phyloP scores from a whole-genome alignment of 2,329 filamentous ascomycete species.

The Metarhizium sp. region DNA sequence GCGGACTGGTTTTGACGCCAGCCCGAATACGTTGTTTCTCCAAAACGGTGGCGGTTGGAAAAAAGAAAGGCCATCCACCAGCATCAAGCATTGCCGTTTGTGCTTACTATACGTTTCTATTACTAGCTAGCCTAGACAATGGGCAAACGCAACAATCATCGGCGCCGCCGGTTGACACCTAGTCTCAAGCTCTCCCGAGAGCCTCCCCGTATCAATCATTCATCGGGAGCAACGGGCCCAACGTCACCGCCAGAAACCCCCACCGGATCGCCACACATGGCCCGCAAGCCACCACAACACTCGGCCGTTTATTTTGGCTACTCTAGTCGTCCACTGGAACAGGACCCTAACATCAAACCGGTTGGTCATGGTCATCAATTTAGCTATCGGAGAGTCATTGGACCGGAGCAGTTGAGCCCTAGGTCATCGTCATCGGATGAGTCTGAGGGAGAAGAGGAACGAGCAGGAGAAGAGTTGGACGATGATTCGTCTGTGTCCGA shows the following conservation, averaged over 20 bases:
- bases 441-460: slow-evolving; percentile 11
- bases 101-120: slow-evolving; percentile 4
- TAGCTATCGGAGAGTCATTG: slow-evolving; percentile 27
- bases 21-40: slow-evolving; percentile 1
- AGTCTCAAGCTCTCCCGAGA: slow-evolving; percentile 27
- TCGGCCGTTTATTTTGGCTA: slow-evolving; percentile 21
- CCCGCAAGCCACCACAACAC: slow-evolving; percentile 22
- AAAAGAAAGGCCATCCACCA: slow-evolving; percentile 2
- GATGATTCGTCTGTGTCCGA: slow-evolving; percentile 6
- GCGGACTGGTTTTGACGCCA: slow-evolving; percentile 1
- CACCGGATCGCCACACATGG: slow-evolving; percentile 26
- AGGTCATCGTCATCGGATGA: slow-evolving; percentile 23
- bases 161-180: slow-evolving; percentile 31
- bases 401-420: slow-evolving; percentile 26
- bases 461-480: slow-evolving; percentile 11
- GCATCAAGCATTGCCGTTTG: slow-evolving; percentile 5
- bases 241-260: slow-evolving; percentile 40
- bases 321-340: slow-evolving; percentile 18
- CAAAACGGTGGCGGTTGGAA: neutral
- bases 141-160: slow-evolving; percentile 9
- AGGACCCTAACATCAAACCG: slow-evolving; percentile 32
- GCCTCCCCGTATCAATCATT: slow-evolving; percentile 12
- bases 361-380: slow-evolving; percentile 32
- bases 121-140: slow-evolving; percentile 14
- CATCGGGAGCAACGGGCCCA: slow-evolving; percentile 22